Base-by-base conservation (phyloP, 1,284 basidiomycete genomes). In the Austroboletus novae-zelandiae region DNA sequence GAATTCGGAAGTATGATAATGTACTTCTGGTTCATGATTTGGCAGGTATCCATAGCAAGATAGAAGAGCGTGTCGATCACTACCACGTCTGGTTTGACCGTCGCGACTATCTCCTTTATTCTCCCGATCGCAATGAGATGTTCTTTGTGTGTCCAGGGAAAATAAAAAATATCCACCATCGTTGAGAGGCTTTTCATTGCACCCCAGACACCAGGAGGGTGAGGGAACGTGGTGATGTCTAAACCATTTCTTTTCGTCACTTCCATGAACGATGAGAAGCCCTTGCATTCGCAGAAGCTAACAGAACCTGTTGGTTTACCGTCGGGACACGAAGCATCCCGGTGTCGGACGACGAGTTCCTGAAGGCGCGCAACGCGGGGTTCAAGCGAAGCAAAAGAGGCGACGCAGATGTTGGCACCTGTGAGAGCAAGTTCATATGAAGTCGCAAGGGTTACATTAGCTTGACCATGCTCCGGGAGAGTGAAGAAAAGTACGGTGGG, bases 381-480 rank as follows among this genome's bases (percentile, higher is more conserved):
- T 51, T 14, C 13, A 8, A 51, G 40, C 10, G 44, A 15, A 18
- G 20, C 20, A n/a, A 51, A 46, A 13, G 44, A 51, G 14, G 44
- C 40, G 4, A 46, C 27, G 9, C 20, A 18, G 31, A 47, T 45
- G 14, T 43, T 23, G 1, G 20, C 50, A 15, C 50, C 45, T 13
- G 45, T 45, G 14, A 51, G 40, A 25, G 49, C 49, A 4, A 51
- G 29, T n/a, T 47, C 34, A 18, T 47, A 51, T 10, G 40, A 15
- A 9, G 50, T 51, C 8, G 50, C 40, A 9, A 44, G 42, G n/a
- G 9, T 36, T 20, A 47, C 37, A 15, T 40, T 43, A 4, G 42
- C 39, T 18, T 45, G 42, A 6, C 46, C 53, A 27, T 42, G 14
- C 20, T 41, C 43, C 5, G 42, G 4, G 27, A 11, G 35, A 31